Percentiles rank a stretch among this genome's conserved stretches.
phyloP scores from a whole-genome alignment of 768 basidiomycete species.

The Lactarius hengduanensis region DNA sequence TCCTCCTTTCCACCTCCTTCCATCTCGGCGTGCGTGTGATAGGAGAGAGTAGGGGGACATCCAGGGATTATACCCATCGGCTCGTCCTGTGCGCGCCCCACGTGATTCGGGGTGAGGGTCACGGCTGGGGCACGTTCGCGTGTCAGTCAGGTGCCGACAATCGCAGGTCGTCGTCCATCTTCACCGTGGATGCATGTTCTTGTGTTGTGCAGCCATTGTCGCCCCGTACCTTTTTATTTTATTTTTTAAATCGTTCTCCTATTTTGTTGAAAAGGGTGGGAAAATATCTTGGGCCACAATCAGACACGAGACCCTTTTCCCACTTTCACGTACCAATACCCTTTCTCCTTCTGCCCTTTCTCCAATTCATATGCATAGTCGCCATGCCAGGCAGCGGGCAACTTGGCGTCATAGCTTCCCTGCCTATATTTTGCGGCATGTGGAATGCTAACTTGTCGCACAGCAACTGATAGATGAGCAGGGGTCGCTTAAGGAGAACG shows the following conservation, averaged over 20 bases:
- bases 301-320: background rate
- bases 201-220: background rate
- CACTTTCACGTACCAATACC: background rate
- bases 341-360: background rate
- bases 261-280: constrained; percentile 24
- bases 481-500: constrained; percentile 34
- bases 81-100: constrained; percentile 16
- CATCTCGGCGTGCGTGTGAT: background rate
- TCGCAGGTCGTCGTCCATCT: background rate
- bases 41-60: background rate
- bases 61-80: background rate
- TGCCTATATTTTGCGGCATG: constrained; percentile 6
- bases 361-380: background rate
- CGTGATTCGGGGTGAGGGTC: constrained; percentile 27
- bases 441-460: constrained; percentile 17
- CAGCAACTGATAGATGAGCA: constrained; percentile 27
- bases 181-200: background rate
- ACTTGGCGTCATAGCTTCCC: constrained; percentile 9
- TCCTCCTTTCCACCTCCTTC: background rate
- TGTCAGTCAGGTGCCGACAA: constrained; percentile 25
- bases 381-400: background rate
- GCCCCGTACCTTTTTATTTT: background rate
- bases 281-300: background rate
- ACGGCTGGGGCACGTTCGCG: constrained; percentile 30
- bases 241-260: background rate